These are phyloP conservation scores for Irpex sp. DNA, from an alignment of 1,284 basidiomycete species.

Conservation along the genomic window DNA sequence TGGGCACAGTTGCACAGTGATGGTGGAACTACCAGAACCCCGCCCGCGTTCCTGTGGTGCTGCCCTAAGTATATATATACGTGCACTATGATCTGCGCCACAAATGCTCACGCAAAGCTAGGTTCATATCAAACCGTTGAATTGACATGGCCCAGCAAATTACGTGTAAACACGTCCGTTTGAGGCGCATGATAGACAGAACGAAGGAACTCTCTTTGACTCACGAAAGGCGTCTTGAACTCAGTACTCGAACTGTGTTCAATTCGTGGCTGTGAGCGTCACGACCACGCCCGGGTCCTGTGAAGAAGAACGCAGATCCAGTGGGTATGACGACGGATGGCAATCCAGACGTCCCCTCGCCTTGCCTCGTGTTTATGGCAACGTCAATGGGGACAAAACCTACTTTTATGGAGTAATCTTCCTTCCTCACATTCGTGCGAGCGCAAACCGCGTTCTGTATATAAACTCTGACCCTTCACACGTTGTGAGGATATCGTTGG, in stretches of 20 bases:
- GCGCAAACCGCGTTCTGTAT: background rate
- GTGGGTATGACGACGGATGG: background rate
- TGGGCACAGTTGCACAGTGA: background rate
- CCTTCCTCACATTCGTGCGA: background rate
- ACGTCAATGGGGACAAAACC: background rate
- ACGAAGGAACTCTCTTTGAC: background rate
- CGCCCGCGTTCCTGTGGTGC: background rate
- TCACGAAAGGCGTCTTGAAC: background rate
- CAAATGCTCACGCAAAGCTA: background rate
- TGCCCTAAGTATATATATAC: background rate
- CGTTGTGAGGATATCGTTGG: background rate
- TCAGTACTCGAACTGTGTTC: background rate
- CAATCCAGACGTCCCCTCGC: background rate
- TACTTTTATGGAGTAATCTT: background rate
- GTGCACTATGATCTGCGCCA: background rate
- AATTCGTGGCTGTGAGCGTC: background rate
- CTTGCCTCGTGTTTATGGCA: background rate
- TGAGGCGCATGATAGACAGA: too few relatives aligned
- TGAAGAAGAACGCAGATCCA: background rate
- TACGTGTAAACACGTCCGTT: too few relatives aligned
- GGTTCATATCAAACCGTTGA: too few relatives aligned
- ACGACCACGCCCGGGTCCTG: background rate
- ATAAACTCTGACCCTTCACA: background rate
- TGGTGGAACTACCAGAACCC: background rate
- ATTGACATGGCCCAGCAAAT: too few relatives aligned